Percentiles rank a stretch among this genome's conserved stretches.
Evolutionary conservation across 257 asterid species (phyloP).

Genomic region (Scutellaria barbata): DNA sequence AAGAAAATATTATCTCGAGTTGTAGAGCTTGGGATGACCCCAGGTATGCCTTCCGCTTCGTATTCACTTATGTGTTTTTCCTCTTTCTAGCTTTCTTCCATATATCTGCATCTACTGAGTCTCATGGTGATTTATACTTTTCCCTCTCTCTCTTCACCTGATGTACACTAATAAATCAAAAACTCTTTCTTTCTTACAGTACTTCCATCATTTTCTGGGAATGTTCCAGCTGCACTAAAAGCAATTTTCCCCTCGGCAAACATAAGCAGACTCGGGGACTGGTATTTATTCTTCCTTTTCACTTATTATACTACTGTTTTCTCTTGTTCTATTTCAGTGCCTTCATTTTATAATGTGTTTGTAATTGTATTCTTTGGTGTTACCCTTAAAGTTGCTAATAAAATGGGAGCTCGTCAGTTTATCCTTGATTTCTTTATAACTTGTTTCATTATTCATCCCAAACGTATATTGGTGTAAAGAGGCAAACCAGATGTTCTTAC

Average conservation of each 20-base stretch:
- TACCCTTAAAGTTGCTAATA: too few relatives aligned
- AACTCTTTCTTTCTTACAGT: constrained; percentile 49
- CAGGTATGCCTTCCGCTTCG: constrained; percentile 59
- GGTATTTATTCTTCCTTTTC: constrained; percentile 54
- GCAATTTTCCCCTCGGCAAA: constrained; percentile 78
- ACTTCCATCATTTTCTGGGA: constrained; percentile 98
- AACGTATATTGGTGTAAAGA: constrained; percentile 1
- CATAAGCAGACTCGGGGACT: constrained; percentile 89
- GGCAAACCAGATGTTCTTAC: not conserved
- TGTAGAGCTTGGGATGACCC: constrained; percentile 95
- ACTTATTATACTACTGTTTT: constrained; percentile 14
- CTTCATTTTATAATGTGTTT: constrained; percentile 16
- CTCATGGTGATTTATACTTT: not conserved
- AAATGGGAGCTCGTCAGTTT: not conserved
- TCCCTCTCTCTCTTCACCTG: not conserved
- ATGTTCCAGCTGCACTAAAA: constrained; percentile 91
- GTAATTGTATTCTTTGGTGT: not conserved
- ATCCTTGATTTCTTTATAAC: not conserved
- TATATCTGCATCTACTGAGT: constrained; percentile 11
- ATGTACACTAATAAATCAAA: constrained; percentile 29
- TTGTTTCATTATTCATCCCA: constrained; percentile 14
- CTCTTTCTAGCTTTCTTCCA: constrained; percentile 2
- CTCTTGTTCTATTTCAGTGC: constrained; percentile 18
- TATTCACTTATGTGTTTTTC: not conserved
- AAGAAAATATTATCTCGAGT: constrained; percentile 83